A percentile compares a stretch with the other conserved stretches of the same genome.
Evolutionary conservation across 2,329 filamentous ascomycete species (phyloP).

Genomic region (Curvularia spicifera): DNA sequence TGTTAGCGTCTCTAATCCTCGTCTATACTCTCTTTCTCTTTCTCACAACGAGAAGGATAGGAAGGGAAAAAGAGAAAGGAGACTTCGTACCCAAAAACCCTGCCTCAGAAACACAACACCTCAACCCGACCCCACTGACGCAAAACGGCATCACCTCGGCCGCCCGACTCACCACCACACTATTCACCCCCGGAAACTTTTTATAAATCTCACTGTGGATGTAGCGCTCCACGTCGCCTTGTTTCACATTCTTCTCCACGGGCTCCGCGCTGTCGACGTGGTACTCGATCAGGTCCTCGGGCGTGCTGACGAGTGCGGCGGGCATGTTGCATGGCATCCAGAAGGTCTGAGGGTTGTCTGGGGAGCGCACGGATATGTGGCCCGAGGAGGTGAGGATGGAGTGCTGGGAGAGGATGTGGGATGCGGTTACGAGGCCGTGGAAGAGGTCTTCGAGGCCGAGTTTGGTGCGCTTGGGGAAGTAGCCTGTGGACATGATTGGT

Average conservation of each 20-base stretch:
- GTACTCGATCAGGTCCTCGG: conserved; percentile 55
- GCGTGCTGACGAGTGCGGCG: conserved; percentile 52
- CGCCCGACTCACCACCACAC: conserved; percentile 54
- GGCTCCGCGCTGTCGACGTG: conserved; percentile 50
- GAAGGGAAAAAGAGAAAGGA: background rate
- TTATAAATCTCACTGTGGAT: conserved; percentile 57
- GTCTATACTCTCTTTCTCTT: background rate
- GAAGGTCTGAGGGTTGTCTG: conserved; percentile 55
- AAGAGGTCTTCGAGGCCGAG: conserved; percentile 48
- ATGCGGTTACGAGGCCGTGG: conserved; percentile 53
- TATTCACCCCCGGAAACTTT: conserved; percentile 52
- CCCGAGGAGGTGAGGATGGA: conserved; percentile 62
- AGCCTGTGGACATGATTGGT: conserved; percentile 42
- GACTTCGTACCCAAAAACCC: conserved; percentile 49
- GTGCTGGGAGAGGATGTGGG: conserved; percentile 61
- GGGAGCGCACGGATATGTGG: conserved; percentile 61
- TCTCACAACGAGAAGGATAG: too few species aligned
- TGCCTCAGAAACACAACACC: conserved; percentile 51
- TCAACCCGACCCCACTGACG: conserved; percentile 50
- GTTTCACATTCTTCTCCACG: conserved; percentile 44
- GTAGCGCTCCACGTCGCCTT: conserved; percentile 52
- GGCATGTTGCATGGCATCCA: conserved; percentile 55
- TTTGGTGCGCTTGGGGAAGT: conserved; percentile 50
- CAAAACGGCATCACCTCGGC: conserved; percentile 54
- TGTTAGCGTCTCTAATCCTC: too few species aligned